Evolutionary conservation across 495 filamentous ascomycete genomes (phyloP), one percentile per base, ranked within the genome.

Genomic region (Xylaria longipes): DNA sequence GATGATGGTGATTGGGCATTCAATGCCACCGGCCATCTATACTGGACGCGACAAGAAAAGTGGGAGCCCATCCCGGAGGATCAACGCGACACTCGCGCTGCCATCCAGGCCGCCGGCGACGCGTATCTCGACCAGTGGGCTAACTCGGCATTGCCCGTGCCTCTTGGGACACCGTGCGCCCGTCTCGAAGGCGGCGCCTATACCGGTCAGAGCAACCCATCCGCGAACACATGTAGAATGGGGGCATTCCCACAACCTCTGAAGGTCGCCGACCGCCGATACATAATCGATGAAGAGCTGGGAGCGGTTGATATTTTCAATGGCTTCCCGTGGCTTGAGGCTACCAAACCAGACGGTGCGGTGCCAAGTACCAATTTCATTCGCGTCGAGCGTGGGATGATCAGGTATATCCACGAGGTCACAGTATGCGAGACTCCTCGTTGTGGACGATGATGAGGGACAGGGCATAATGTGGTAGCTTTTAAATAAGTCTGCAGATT

Each of bases 141-240:
- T 14, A 72, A 84, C 71, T 77, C 75, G n/a, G 80, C 48, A n/a
- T 75, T 83, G 5, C 75, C 75, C 14, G 84, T 85, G 2, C 84
- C 84, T 0, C 84, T 79, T 62, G 83, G 83, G 1, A 84, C 77
- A 12, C 85, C 84, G 27, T 87, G 84, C 61, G 80, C 84, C 3
- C 77, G 84, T 3, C 78, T 87, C 52, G 84, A 87, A 69, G 84
- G 84, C 7, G 84, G 84, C 27, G 74, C 73, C 12, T 86, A 86
- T 72, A 82, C 81, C 0, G 72, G 70, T 27, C 69, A 77, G 66
- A 69, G 75, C 5, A 74, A 73, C 41, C 48, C 75, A 4, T 70
- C 71, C 1, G 75, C 75, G 1, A 80, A 84, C 71, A 84, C 81
- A 11, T 85, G 84, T 64, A 73, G 67, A 56, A 76, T 79, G 78